Evolutionary conservation across 768 basidiomycete genomes (phyloP), one percentile per base, ranked within the genome.

Genomic region (Lactifluus subvellereus): DNA sequence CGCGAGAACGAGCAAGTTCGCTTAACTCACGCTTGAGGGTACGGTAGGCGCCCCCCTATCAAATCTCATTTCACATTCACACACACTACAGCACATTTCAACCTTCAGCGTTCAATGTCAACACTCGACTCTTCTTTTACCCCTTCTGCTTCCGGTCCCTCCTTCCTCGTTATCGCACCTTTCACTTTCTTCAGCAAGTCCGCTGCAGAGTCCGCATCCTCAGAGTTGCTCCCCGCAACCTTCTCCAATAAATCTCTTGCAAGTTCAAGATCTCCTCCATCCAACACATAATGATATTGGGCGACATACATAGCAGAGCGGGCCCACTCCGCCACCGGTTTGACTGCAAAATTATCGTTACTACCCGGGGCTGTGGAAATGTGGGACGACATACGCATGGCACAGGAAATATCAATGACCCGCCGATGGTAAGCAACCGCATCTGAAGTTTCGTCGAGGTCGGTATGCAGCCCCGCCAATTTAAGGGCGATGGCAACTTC

Each of bases 291-390:
- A 66, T 94, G 84, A 69, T 89, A 85, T 61, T 89, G 86, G 16
- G 94, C 94, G 38, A 95, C 86, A 67, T 86, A 88, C 54, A 98
- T 73, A 67, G 86, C 83, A n/a, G 91, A 94, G 72, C 84, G 87
- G 32, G 91, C 85, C 72, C 88, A 89, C 68, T 94, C 91, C 65
- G 82, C 81, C 45, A 91, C 79, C 2, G 86, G 84, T 42, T 86
- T 86, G 47, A 79, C 88, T 85, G 72, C 66, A 48, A 63, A 65
- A 64, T 35, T 71, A 54, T 66, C 64, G 72, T 64, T 11, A 13
- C 57, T 10, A 51, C 49, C 38, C 13, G 32, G 20, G 49, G 57
- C 43, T n/a, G 37, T 38, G 67, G 38, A 27, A 38, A 49, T n/a
- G 33, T 42, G 38, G 70, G 54, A 37, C 60, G 60, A 74, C 79